Evolutionary conservation across 2,329 filamentous ascomycete genomes (phyloP), one percentile per base, ranked within the genome.

Genomic region (Colletotrichum sp.): DNA sequence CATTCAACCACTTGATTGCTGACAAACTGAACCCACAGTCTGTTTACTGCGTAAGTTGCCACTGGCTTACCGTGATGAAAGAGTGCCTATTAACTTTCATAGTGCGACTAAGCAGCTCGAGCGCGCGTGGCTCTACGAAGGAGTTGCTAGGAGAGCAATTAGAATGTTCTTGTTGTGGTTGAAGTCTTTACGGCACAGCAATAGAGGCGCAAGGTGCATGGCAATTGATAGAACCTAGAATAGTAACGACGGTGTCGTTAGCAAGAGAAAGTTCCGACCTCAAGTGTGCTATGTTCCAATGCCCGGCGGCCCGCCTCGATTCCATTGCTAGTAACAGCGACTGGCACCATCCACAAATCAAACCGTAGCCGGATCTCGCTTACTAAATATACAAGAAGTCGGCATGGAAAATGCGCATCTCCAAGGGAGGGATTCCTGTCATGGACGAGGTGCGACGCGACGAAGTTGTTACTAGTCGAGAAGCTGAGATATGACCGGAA

Each of bases 351-450:
- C 3, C 0, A n/a, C 38, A 21, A 12, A n/a, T 48, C 18, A n/a
- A 48, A 48, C n/a, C n/a, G n/a, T n/a, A n/a, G 10, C 9, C 38
- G 9, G 38, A 0, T 48, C 0, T n/a, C 4, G 18, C 38, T 21
- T 12, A 0, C 1, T 48, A 3, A 21, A 12, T 7, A 48, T 3
- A 6, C 9, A 48, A 48, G 38, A 48, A 2, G 1, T 7, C 38
- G 8, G 8, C 0, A 10, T 7, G 3, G 4, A 21, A 4, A n/a
- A n/a, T 12, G 9, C 38, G 38, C 38, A 48, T 21, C 43, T 48
- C 9, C 9, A 48, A 48, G 43, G 0, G 9, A 21, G 0, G 1
- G 2, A 4, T 21, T 9, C 6, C 18, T 21, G 18, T 21, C 2
- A 48, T 1, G 10, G 1, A 48, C 3, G 38, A 21, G 43, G 18